Evolutionary conservation across 805 yeast species (phyloP), one percentile per base, ranked within the genome.

Genomic region (Wickerhamiella dianesei): DNA sequence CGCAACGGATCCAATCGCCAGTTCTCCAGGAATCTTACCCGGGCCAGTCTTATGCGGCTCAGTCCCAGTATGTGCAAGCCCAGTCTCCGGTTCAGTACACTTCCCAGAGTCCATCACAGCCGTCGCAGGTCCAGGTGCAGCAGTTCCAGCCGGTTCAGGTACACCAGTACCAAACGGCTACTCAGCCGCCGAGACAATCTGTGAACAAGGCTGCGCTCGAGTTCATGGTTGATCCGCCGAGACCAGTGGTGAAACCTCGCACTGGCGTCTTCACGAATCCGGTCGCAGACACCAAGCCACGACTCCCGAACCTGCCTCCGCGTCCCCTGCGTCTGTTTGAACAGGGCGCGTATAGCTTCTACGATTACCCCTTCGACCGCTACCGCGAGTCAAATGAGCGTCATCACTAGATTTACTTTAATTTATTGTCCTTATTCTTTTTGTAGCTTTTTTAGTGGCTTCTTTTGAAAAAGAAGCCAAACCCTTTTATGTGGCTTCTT

Each of bases 321-420:
- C 41, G 40, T n/a, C 41, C 46, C 14, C 14, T 39, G 21, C 21
- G 41, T 13, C 16, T 17, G 21, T 39, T 45, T 40, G 50, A 47
- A 8, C 39, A 37, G n/a, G 52, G 47, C 21, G 21, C 37, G 18
- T 44, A 50, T 42, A 42, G 40, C 22, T 13, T 37, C 9, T 19
- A 35, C 25, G 47, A 39, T 17, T 14, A 45, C 49, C 21, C 46
- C 19, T 44, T 37, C 37, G 49, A 45, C 35, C 35, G 45, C 6
- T 55, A 51, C 41, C 50, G 52, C n/a, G 56, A 51, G 35, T 53
- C 55, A 40, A 45, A 53, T 41, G 55, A 53, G 41, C 50, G 57
- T 12, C 47, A 48, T 16, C 40, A 14, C 16, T 40, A 37, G 42
- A 22, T 2, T 40, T 37, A 9, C 21, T 3, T 29, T 41, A 42